Evolutionary conservation across 495 filamentous ascomycete genomes (phyloP).

Genomic region (Penicillium chermesinum): DNA sequence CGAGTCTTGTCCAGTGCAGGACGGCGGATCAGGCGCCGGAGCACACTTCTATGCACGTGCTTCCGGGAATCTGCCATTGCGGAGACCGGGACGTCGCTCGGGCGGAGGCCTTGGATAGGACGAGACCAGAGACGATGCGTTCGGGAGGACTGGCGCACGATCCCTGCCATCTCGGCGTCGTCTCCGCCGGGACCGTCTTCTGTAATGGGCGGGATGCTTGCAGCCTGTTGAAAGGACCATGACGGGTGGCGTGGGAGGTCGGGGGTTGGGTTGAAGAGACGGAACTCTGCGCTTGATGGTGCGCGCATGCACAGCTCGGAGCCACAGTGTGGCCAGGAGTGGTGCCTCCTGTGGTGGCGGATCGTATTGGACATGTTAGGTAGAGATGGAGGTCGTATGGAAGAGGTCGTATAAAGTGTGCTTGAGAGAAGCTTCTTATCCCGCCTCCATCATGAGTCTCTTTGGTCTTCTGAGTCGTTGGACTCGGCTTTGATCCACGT

Average conservation of each 20-base stretch:
- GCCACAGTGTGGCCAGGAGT: constrained; percentile 40
- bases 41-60: constrained; percentile 14
- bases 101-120: constrained; percentile 3
- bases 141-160: constrained; percentile 19
- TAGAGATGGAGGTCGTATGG: background rate
- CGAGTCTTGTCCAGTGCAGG: constrained; percentile 33
- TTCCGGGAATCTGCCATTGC: constrained; percentile 13
- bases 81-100: constrained; percentile 10
- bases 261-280: constrained; percentile 4
- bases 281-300: constrained; percentile 10
- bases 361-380: constrained; percentile 24
- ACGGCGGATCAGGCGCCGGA: constrained; percentile 32
- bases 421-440: constrained; percentile 2
- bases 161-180: constrained; percentile 34
- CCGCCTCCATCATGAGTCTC: constrained; percentile 9
- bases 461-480: too few species aligned
- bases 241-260: constrained; percentile 3
- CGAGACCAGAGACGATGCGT: constrained; percentile 22
- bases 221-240: constrained; percentile 17
- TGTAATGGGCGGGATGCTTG: constrained; percentile 14
- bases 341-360: constrained; percentile 33
- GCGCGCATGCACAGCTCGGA: constrained; percentile 22
- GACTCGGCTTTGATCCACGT: too few species aligned
- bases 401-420: background rate
- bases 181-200: constrained; percentile 20